Conservation (phyloP, 306 rosid genomes). For the Cucurbita ficifolia region DNA sequence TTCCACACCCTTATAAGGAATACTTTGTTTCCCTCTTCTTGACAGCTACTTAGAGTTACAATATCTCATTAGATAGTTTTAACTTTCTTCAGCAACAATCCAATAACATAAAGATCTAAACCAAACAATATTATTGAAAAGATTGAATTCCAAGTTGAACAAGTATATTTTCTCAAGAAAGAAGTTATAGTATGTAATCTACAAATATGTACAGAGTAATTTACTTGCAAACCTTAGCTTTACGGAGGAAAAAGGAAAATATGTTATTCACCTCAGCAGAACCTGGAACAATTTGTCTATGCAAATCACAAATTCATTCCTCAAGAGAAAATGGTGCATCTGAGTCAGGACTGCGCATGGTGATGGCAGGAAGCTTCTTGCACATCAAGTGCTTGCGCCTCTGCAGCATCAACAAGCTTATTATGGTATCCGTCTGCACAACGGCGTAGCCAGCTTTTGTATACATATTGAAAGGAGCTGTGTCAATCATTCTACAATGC, state of each 20-base stretch:
- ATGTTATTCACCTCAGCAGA: conserved; percentile 16
- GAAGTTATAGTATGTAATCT: background rate
- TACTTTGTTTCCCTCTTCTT: background rate
- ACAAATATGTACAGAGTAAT: conserved; percentile 4
- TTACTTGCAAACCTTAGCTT: background rate
- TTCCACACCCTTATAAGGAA: too few species aligned
- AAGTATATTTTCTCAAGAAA: background rate
- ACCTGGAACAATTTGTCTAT: conserved; percentile 10
- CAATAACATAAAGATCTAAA: background rate
- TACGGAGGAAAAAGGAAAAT: background rate
- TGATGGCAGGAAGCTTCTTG: conserved; percentile 47
- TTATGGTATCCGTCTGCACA: conserved; percentile 56
- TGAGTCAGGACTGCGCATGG: conserved; percentile 21
- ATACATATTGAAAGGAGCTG: conserved; percentile 80
- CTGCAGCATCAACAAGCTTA: conserved; percentile 62
- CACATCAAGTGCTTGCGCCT: conserved; percentile 88
- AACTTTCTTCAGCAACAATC: background rate
- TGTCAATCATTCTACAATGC: conserved; percentile 83
- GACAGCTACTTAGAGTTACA: background rate
- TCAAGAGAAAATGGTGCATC: conserved; percentile 23
- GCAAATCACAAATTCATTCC: conserved; percentile 13
- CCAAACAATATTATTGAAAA: background rate
- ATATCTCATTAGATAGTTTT: background rate
- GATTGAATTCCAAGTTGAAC: background rate
- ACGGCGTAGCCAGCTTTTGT: conserved; percentile 57